phyloP scores from a whole-genome alignment of 805 yeast genomes.

The Suhomyces sp. region DNA sequence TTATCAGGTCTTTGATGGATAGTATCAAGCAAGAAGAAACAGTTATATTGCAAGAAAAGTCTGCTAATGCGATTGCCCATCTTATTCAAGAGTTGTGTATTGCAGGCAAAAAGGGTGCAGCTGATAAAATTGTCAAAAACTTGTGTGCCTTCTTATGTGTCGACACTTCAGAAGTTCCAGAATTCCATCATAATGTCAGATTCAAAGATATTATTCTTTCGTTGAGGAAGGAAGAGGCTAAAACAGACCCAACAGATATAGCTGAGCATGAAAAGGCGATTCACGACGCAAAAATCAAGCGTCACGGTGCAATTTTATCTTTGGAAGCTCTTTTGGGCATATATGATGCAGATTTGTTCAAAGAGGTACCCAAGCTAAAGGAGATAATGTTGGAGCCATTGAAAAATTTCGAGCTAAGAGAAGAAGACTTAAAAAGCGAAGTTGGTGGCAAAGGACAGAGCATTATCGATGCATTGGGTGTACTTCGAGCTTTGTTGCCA shows the following conservation, averaged over 20 bases:
- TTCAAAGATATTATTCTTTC: conserved; percentile 62
- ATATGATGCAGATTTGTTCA: conserved; percentile 56
- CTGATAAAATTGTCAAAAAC: conserved; percentile 86
- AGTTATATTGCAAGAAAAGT: conserved; percentile 60
- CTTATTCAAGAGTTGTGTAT: conserved; percentile 59
- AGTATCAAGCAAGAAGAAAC: conserved; percentile 77
- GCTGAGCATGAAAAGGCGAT: conserved; percentile 60
- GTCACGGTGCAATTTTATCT: conserved; percentile 78
- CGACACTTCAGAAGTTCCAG: conserved; percentile 95
- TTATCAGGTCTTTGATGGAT: conserved; percentile 89
- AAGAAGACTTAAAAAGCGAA: conserved; percentile 20
- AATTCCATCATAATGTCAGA: conserved; percentile 63
- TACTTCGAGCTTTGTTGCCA: conserved; percentile 70
- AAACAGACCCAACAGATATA: conserved; percentile 57
- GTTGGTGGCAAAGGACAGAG: conserved; percentile 56
- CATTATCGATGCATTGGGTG: conserved; percentile 82
- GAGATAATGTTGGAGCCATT: conserved; percentile 67
- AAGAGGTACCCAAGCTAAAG: conserved; percentile 61
- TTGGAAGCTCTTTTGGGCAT: conserved; percentile 54
- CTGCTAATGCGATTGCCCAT: conserved; percentile 66
- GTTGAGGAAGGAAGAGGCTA: conserved; percentile 72
- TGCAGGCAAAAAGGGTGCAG: conserved; percentile 63
- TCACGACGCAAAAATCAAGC: conserved; percentile 71
- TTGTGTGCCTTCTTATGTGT: conserved; percentile 91
- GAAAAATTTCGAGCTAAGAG: conserved; percentile 27